phyloP scores from a whole-genome alignment of 257 asterid genomes.

The Eustoma russellianum region DNA sequence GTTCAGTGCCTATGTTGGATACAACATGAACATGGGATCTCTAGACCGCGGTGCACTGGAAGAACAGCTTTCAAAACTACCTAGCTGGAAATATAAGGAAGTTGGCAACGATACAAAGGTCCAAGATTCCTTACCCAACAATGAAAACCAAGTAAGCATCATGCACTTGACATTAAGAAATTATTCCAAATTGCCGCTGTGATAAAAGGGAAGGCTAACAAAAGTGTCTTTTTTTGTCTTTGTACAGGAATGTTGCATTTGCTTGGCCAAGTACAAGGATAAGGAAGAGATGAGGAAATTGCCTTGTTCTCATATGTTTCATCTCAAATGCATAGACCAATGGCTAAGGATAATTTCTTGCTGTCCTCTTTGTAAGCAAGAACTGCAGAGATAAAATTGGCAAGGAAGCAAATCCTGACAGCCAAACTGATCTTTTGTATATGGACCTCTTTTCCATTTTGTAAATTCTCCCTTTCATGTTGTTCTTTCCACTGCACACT shows the following conservation, averaged over 20 bases:
- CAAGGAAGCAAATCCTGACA: conserved; percentile 6
- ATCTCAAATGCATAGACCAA: conserved; percentile 84
- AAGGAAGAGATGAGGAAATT: conserved; percentile 78
- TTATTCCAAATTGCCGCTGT: too few relatives aligned
- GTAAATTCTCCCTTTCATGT: too few relatives aligned
- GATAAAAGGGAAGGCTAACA: too few relatives aligned
- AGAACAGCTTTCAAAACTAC: conserved; percentile 54
- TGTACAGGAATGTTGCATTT: conserved; percentile 91
- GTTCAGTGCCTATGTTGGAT: conserved; percentile 61
- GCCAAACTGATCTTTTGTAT: conserved; percentile 7
- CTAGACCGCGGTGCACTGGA: conserved; percentile 72
- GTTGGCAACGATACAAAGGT: conserved; percentile 17
- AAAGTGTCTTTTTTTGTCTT: too few relatives aligned
- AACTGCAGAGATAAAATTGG: conserved; percentile 18
- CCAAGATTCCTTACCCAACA: conserved; percentile 23
- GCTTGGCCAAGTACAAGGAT: conserved; percentile 70
- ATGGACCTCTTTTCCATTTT: neutral
- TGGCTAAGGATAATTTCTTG: conserved; percentile 85
- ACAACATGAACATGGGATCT: conserved; percentile 77
- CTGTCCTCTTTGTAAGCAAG: conserved; percentile 56
- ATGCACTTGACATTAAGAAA: too few relatives aligned
- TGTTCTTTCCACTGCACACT: too few relatives aligned
- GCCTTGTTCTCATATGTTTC: conserved; percentile 78
- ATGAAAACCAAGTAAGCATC: conserved; percentile 51
- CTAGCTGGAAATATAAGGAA: conserved; percentile 59